Evolutionary conservation across 2,329 filamentous ascomycete genomes (phyloP), one percentile per base, ranked within the genome.

Genomic region (Xylaria polymorpha): DNA sequence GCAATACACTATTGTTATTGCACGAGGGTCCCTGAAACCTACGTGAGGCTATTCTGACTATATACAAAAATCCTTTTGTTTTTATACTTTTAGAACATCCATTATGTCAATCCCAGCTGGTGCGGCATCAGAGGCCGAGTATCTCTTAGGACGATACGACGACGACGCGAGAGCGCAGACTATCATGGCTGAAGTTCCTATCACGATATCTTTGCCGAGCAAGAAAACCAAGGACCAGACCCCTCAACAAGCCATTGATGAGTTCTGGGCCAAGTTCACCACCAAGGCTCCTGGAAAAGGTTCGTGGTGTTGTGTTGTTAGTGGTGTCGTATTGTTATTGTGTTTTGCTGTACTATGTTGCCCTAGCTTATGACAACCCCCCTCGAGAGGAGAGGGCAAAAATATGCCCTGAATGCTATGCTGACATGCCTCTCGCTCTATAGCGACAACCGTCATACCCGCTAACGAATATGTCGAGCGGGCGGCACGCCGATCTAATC

Each of bases 191-290:
- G 68, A 72, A 53, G 50, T 76, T 29, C 74, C 76, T 0, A 69
- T 74, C 44, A 73, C 67, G 2, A n/a, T 73, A 53, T 46, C 66
- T 18, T 61, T 39, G n/a, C n/a, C 18, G 1, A 67, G 72, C 66
- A 77, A 72, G 68, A 81, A 80, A 62, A 68, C 74, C 58, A 87
- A 85, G 74, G 37, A 70, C 7, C 84, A 88, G 74, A 81, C 88
- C 8, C 91, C 92, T 0, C 92, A 94, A 77, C 85, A 88, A 67
- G 85, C 83, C 32, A 87, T 94, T 66, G 87, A 92, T 72, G 87
- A 91, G 69, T 94, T 94, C 77, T 94, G 92, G 92, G 80, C 84
- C 61, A 89, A 88, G 66, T 93, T 94, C 74, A 90, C 86, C 15
- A 89, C 90, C 61, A 92, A 90, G 75, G 85, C 86, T 32, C 92